Evolutionary conservation across 441 rosid species (phyloP), one percentile per base, ranked within the genome.

Genomic region (Pelargonium fulgidum): DNA sequence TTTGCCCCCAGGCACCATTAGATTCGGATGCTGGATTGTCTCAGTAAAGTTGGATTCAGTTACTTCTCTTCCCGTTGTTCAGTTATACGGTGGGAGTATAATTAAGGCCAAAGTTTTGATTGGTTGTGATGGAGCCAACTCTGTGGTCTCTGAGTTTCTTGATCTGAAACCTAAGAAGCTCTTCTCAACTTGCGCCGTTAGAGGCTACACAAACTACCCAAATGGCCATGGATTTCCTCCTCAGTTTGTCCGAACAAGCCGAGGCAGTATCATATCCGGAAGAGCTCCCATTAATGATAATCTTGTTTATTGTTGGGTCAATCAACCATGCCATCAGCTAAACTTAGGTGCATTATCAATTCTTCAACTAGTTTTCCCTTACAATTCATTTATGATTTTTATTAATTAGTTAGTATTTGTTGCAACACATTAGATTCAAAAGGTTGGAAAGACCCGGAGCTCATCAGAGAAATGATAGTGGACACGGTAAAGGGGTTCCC

Each of bases 41-140:
- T 66, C 72, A 10, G 14, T 79, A 2, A 4, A 44, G 33, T 33
- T 33, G 48, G 70, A 73, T 48, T 68, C 64, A 1, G 8, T 24
- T 3, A 73, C 75, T 14, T 65, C 69, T 4, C 22, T 58, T 62
- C 71, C 80, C 6, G 1, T 71, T 41, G 73, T 79, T n/a, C 68
- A 64, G 14, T 76, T 79, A 29, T 68, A 68, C 1, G 72, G 73
- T 33, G 78, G 80, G 39, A 70, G 39, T 13, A 12, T 56, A 62
- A n/a, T 79, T 56, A 16, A 42, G 5, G 78, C 80, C 29, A 73
- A 79, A 78, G 81, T 74, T 3, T 67, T 77, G 65, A 74, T 77
- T 9, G 78, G 83, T 14, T 80, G 83, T 16, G 83, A 80, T 16
- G 83, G 83, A 7, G 61, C 64, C 67, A 80, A 80, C 41, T 80